Evolutionary conservation across 257 asterid species (phyloP).

Genomic region (Buddleja alternifolia): DNA sequence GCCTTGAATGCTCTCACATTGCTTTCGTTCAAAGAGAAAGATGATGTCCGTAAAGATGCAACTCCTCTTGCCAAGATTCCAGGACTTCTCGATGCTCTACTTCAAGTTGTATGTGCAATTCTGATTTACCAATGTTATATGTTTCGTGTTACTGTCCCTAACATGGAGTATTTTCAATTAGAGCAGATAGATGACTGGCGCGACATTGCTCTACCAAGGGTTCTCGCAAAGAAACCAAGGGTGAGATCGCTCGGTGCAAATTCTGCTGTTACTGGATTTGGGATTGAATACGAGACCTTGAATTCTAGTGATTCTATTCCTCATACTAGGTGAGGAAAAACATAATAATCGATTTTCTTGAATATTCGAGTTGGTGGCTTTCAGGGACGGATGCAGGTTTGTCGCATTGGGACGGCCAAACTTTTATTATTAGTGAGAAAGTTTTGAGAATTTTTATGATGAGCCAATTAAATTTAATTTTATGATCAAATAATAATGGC

Average conservation of each 20-base stretch:
- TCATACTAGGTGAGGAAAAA: constrained; percentile 54
- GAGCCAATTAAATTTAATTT: too few relatives aligned
- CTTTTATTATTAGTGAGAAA: too few relatives aligned
- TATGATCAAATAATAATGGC: too few relatives aligned
- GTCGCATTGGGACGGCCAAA: too few relatives aligned
- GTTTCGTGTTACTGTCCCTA: not conserved
- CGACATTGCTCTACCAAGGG: constrained; percentile 88
- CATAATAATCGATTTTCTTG: not conserved
- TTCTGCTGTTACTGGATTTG: constrained; percentile 87
- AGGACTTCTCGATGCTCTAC: constrained; percentile 91
- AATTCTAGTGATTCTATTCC: constrained; percentile 62
- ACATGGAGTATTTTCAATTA: constrained; percentile 25
- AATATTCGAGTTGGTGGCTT: constrained; percentile 13
- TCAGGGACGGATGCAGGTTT: too few relatives aligned
- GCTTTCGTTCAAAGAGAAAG: constrained; percentile 96
- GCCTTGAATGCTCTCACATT: constrained; percentile 89
- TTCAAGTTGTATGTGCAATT: constrained; percentile 80
- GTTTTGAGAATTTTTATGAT: too few relatives aligned
- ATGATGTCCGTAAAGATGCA: constrained; percentile 91
- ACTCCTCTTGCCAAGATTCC: constrained; percentile 96
- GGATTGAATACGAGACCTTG: constrained; percentile 70
- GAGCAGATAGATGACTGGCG: constrained; percentile 98
- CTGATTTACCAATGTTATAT: constrained; percentile 1
- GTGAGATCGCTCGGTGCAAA: constrained; percentile 71
- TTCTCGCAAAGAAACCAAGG: constrained; percentile 74